Evolutionary conservation across 2,329 filamentous ascomycete species (phyloP).

Genomic region (Nectriaceae sp.): DNA sequence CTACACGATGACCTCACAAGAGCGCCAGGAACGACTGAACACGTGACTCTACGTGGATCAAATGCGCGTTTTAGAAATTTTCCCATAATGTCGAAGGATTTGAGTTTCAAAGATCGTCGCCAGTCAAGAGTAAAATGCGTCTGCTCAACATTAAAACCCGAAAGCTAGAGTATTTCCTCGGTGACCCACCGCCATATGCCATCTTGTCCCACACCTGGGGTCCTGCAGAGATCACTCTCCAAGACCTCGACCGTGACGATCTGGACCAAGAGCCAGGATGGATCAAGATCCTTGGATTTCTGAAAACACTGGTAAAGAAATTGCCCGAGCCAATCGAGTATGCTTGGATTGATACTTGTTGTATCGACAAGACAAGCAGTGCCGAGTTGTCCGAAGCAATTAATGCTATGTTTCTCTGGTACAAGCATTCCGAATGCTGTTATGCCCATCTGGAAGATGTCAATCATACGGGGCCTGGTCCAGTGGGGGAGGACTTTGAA

Average conservation of each 20-base stretch:
- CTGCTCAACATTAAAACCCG: conserved; percentile 13
- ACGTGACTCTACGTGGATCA: background rate
- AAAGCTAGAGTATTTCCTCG: conserved; percentile 8
- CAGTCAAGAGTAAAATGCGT: conserved; percentile 6
- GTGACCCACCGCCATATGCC: conserved; percentile 11
- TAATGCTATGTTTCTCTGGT: conserved; percentile 24
- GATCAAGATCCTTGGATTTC: conserved; percentile 15
- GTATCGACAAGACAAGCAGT: conserved; percentile 19
- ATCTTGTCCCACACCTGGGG: conserved; percentile 18
- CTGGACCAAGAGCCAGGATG: conserved; percentile 8
- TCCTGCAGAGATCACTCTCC: conserved; percentile 9
- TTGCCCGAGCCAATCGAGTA: conserved; percentile 7
- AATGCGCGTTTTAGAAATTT: background rate
- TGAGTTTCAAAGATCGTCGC: background rate
- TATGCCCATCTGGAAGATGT: conserved; percentile 20
- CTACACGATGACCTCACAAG: no score
- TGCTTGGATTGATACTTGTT: conserved; percentile 16
- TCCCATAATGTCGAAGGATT: background rate
- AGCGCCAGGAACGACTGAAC: no score
- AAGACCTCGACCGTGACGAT: conserved; percentile 8
- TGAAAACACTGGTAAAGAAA: background rate
- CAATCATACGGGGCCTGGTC: conserved; percentile 38
- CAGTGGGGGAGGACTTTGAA: conserved; percentile 10
- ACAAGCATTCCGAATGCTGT: conserved; percentile 29
- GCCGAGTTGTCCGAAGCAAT: conserved; percentile 22